Evolutionary conservation across 805 yeast species (phyloP).

Genomic region (Lipomyces kockii): DNA sequence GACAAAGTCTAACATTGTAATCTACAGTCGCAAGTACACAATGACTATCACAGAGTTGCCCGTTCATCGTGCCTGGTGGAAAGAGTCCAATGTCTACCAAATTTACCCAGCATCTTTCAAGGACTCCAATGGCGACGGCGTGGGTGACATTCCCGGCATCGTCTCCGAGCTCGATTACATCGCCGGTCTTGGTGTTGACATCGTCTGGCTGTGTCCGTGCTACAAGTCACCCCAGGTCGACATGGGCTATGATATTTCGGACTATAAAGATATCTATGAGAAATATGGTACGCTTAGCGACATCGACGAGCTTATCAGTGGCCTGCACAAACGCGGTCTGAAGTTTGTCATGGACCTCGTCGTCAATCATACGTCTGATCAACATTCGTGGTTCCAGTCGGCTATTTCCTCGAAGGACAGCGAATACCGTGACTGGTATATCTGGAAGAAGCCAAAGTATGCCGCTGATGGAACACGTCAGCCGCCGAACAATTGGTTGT

Average conservation of each 20-base stretch:
- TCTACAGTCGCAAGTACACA: no score
- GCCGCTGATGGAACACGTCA: slow-evolving; percentile 52
- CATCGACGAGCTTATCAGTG: slow-evolving; percentile 55
- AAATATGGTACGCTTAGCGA: slow-evolving; percentile 60
- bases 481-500: slow-evolving; percentile 64
- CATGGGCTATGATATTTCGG: slow-evolving; percentile 67
- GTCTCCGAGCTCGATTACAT: no score
- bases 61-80: no score
- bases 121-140: no score
- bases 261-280: slow-evolving; percentile 58
- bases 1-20: no score
- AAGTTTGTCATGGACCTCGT: slow-evolving; percentile 61
- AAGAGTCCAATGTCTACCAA: no score
- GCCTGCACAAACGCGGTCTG: slow-evolving; percentile 56
- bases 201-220: slow-evolving; percentile 48
- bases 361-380: slow-evolving; percentile 60
- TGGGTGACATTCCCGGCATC: no score
- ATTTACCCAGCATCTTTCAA: no score
- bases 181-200: no score
- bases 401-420: slow-evolving; percentile 56
- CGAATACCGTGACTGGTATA: slow-evolving; percentile 66
- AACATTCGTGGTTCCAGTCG: slow-evolving; percentile 64
- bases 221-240: slow-evolving; percentile 65
- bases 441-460: slow-evolving; percentile 58
- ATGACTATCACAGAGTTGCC: no score